Evolutionary conservation across 2,329 filamentous ascomycete genomes (phyloP).

Genomic region (Pseudofabraea citricarpa): DNA sequence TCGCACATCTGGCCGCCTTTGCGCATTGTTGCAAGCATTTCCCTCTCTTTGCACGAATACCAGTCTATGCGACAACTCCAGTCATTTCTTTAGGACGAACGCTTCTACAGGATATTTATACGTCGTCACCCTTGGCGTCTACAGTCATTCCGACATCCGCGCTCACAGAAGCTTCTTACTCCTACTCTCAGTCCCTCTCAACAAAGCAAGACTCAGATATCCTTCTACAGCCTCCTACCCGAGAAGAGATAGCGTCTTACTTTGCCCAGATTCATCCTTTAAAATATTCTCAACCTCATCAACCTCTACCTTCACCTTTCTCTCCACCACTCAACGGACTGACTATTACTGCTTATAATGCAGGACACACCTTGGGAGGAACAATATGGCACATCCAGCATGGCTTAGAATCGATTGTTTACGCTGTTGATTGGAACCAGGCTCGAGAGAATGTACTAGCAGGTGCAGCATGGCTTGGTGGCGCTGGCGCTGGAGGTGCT

Average conservation of each 20-base stretch:
- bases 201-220: conserved; percentile 45
- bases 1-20: conserved; percentile 86
- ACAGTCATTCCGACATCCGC: conserved; percentile 73
- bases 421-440: conserved; percentile 97
- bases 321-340: conserved; percentile 86
- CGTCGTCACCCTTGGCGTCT: conserved; percentile 80
- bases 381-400: conserved; percentile 99
- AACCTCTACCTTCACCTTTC: conserved; percentile 80
- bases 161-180: conserved; percentile 60
- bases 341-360: conserved; percentile 94
- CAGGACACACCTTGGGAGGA: conserved; percentile 90
- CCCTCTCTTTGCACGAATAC: conserved; percentile 84
- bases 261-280: conserved; percentile 87
- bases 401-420: conserved; percentile 92
- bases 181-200: conserved; percentile 46
- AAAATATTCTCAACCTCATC: conserved; percentile 95
- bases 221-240: conserved; percentile 64
- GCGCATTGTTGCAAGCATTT: conserved; percentile 97
- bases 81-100: conserved; percentile 91
- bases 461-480: conserved; percentile 89
- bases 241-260: conserved; percentile 87
- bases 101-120: conserved; percentile 85
- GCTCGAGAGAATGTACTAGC: conserved; percentile 93
- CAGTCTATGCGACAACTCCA: conserved; percentile 88
- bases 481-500: conserved; percentile 71